Evolutionary conservation across 2,329 filamentous ascomycete genomes (phyloP).

Genomic region (Neofusicoccum kwambonambiense): DNA sequence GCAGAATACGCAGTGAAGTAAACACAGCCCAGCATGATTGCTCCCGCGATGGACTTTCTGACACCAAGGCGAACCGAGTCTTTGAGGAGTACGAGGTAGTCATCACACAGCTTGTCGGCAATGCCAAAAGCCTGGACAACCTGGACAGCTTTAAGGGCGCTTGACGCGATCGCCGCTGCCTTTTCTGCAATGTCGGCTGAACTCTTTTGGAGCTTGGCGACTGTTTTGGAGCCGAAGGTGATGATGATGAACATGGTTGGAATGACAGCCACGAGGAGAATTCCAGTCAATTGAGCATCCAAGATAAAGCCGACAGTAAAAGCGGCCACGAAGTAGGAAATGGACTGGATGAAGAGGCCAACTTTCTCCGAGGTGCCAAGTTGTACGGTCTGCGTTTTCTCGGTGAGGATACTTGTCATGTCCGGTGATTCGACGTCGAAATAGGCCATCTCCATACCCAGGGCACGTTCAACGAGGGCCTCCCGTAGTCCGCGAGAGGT

Average conservation of each 20-base stretch:
- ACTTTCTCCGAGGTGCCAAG: slow-evolving; percentile 49
- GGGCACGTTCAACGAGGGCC: slow-evolving; percentile 46
- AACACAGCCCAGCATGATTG: slow-evolving; percentile 43
- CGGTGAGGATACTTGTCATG: slow-evolving; percentile 46
- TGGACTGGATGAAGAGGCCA: slow-evolving; percentile 46
- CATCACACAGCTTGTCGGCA: slow-evolving; percentile 38
- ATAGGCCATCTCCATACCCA: slow-evolving; percentile 54
- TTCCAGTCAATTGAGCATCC: slow-evolving; percentile 42
- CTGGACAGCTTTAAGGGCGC: slow-evolving; percentile 46
- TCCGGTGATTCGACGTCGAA: slow-evolving; percentile 53
- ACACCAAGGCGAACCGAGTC: slow-evolving; percentile 37
- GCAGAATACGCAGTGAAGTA: slow-evolving; percentile 48
- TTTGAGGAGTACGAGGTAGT: slow-evolving; percentile 36
- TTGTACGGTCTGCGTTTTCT: slow-evolving; percentile 48
- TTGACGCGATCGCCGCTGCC: slow-evolving; percentile 46
- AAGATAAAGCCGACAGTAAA: slow-evolving; percentile 48
- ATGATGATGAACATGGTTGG: slow-evolving; percentile 49
- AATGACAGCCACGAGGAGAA: slow-evolving; percentile 47
- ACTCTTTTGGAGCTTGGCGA: slow-evolving; percentile 41
- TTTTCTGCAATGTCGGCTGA: slow-evolving; percentile 40
- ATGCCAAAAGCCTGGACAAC: slow-evolving; percentile 51
- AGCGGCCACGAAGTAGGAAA: slow-evolving; percentile 47
- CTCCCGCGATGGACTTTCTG: slow-evolving; percentile 42
- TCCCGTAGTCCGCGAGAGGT: slow-evolving; percentile 49
- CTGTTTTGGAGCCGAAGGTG: slow-evolving; percentile 40